These are phyloP conservation scores for Piper longum DNA, from an alignment of 164 flowering plant genomes.

Conservation along the genomic window DNA sequence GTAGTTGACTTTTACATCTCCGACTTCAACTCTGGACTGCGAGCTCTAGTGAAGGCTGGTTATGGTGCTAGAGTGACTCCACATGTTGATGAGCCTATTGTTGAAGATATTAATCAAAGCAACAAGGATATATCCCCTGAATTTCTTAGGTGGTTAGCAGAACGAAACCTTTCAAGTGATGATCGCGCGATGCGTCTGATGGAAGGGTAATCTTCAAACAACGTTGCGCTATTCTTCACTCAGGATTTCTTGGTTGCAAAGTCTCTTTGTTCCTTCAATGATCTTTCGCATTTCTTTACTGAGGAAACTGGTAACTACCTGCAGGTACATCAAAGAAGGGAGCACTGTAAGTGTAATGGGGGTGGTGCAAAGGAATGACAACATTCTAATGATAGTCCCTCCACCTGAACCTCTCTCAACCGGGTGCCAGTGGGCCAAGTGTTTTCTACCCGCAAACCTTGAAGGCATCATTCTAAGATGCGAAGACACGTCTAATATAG, in stretches of 20 bases:
- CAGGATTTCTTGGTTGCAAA: background rate
- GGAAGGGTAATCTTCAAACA: conserved; percentile 55
- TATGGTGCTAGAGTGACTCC: conserved; percentile 80
- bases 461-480: conserved; percentile 81
- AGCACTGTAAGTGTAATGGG: conserved; percentile 95
- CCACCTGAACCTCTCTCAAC: conserved; percentile 65
- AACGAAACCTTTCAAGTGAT: conserved; percentile 82
- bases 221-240: background rate
- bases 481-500: conserved; percentile 68
- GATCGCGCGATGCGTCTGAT: conserved; percentile 81
- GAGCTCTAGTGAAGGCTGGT: conserved; percentile 91
- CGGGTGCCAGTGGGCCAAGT: conserved; percentile 74
- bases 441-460: conserved; percentile 70
- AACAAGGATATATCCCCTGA: conserved; percentile 70
- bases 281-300: background rate
- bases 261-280: background rate
- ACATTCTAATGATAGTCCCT: conserved; percentile 83
- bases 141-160: conserved; percentile 70
- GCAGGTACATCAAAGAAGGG: conserved; percentile 83
- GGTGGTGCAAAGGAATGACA: conserved; percentile 75
- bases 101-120: conserved; percentile 57
- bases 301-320: background rate
- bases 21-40: conserved; percentile 83
- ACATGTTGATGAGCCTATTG: conserved; percentile 76
- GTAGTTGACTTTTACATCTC: conserved; percentile 86